phyloP scores from a whole-genome alignment of 2,329 filamentous ascomycete genomes.

The Pseudogymnoascus sp. region DNA sequence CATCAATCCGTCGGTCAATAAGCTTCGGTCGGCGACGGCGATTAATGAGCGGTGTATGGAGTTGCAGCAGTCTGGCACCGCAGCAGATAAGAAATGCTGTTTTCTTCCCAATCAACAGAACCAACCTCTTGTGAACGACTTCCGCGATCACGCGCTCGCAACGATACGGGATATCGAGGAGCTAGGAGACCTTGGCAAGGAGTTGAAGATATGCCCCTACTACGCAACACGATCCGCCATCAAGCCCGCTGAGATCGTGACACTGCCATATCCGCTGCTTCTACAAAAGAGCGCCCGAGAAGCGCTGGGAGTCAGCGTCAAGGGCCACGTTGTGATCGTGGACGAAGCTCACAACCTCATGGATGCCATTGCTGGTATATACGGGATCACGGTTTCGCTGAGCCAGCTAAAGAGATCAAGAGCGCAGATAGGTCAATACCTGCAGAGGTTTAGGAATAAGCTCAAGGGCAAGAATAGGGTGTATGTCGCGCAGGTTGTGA shows the following conservation, averaged over 20 bases:
- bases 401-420: slow-evolving; percentile 66
- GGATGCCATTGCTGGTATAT: slow-evolving; percentile 83
- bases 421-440: slow-evolving; percentile 71
- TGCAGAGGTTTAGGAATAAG: slow-evolving; percentile 79
- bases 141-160: slow-evolving; percentile 77
- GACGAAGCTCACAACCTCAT: slow-evolving; percentile 98
- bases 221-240: slow-evolving; percentile 86
- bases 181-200: slow-evolving; percentile 67
- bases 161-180: slow-evolving; percentile 92
- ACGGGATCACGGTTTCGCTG: slow-evolving; percentile 70
- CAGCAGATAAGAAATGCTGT: slow-evolving; percentile 61
- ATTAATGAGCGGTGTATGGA: slow-evolving; percentile 94
- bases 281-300: slow-evolving; percentile 83
- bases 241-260: slow-evolving; percentile 81
- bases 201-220: slow-evolving; percentile 81
- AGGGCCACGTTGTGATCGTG: slow-evolving; percentile 85
- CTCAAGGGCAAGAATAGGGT: slow-evolving; percentile 86
- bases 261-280: slow-evolving; percentile 83
- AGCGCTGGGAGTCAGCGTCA: slow-evolving; percentile 76
- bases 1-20: slow-evolving; percentile 76
- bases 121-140: slow-evolving; percentile 63
- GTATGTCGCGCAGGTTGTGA: slow-evolving; percentile 80
- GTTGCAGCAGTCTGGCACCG: slow-evolving; percentile 64
- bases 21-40: slow-evolving; percentile 62
- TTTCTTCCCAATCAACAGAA: slow-evolving; percentile 76